These are phyloP conservation scores for Acacia melanoxylon DNA, from an alignment of 306 rosid genomes.

Conservation along the genomic window DNA sequence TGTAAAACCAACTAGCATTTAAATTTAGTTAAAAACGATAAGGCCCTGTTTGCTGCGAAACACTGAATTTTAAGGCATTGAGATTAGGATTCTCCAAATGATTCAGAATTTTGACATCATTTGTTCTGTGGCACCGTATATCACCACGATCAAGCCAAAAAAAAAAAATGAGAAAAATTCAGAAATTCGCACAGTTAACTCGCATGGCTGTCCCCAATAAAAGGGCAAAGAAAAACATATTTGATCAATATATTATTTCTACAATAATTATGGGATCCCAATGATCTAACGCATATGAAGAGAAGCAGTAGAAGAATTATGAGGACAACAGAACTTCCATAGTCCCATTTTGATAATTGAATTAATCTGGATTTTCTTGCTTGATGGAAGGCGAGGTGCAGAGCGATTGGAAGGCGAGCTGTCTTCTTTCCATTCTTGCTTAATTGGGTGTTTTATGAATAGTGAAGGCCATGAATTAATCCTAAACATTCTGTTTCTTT, in stretches of 20 bases:
- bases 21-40: too few species aligned
- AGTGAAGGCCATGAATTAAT: background rate
- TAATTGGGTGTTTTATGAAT: too few species aligned
- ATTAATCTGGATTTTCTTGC: too few species aligned
- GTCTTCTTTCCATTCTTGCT: too few species aligned
- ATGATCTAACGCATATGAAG: slow-evolving; percentile 26
- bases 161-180: slow-evolving; percentile 21
- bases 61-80: too few species aligned
- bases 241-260: background rate
- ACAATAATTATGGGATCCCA: background rate
- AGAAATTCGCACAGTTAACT: slow-evolving; percentile 9
- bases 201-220: slow-evolving; percentile 36
- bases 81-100: slow-evolving; percentile 28
- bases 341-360: background rate
- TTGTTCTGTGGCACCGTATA: slow-evolving; percentile 49
- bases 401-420: too few species aligned
- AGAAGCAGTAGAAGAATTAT: slow-evolving; percentile 1
- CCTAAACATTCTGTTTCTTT: background rate
- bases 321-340: slow-evolving; percentile 4
- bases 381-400: too few species aligned
- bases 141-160: slow-evolving; percentile 25
- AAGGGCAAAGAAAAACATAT: background rate
- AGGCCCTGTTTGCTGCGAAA: too few species aligned
- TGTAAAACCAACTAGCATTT: too few species aligned
- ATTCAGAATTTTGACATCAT: slow-evolving; percentile 62